These are phyloP conservation scores for Backusella circina DNA, from an alignment of 192 early-diverging fungal species.

Conservation along the genomic window DNA sequence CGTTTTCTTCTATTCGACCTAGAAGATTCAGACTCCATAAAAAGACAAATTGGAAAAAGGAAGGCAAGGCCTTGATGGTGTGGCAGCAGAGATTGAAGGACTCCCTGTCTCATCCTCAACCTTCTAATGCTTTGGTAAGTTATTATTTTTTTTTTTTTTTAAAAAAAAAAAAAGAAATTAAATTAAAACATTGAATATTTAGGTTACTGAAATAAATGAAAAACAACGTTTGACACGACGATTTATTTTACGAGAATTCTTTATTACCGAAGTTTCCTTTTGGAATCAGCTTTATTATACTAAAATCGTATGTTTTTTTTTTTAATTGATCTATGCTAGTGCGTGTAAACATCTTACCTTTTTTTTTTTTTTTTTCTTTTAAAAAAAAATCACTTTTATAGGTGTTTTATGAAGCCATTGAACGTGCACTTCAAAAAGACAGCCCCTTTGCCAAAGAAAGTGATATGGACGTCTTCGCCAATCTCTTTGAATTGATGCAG, in stretches of 20 bases:
- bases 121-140: not conserved
- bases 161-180: not conserved
- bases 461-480: constrained; percentile 7
- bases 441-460: constrained; percentile 3
- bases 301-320: constrained; percentile 21
- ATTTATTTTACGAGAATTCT: constrained; percentile 27
- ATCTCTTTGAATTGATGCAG: constrained; percentile 16
- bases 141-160: not conserved
- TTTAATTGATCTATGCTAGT: not conserved
- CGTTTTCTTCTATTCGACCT: constrained; percentile 7
- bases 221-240: constrained; percentile 7
- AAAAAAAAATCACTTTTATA: too few relatives aligned
- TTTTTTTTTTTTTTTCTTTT: too few relatives aligned
- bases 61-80: constrained; percentile 5
- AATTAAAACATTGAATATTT: not conserved
- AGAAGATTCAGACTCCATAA: not conserved
- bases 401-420: constrained; percentile 36
- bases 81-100: constrained; percentile 3
- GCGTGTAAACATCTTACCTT: not conserved
- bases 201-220: constrained; percentile 7
- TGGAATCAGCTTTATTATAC: constrained; percentile 41
- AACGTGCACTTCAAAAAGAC: constrained; percentile 3
- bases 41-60: constrained; percentile 2
- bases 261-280: constrained; percentile 24
- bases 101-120: not conserved